phyloP scores from a whole-genome alignment of 2,329 filamentous ascomycete genomes.

The Pseudocercospora eumusae region DNA sequence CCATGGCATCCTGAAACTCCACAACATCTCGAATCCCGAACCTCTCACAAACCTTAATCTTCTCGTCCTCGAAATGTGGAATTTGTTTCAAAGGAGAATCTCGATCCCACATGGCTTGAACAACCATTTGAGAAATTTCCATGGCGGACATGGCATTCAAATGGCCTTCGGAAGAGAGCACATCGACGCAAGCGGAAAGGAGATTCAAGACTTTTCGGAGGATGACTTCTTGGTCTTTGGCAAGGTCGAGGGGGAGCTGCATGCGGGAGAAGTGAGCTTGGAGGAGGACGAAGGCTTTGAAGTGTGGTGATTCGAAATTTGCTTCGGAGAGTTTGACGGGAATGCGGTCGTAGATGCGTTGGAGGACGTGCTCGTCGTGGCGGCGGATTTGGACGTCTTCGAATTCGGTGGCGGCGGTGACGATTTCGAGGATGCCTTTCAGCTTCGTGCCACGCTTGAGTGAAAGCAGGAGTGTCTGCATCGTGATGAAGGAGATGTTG shows the following conservation, averaged over 20 bases:
- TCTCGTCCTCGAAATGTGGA: constrained; percentile 83
- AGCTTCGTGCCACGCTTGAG: constrained; percentile 86
- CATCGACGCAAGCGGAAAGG: constrained; percentile 88
- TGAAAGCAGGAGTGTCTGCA: constrained; percentile 96
- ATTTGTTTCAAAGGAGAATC: constrained; percentile 97
- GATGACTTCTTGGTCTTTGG: constrained; percentile 91
- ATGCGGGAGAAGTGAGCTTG: constrained; percentile 97
- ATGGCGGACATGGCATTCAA: constrained; percentile 97
- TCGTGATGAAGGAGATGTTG: constrained; percentile 98
- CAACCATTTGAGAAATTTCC: constrained; percentile 99
- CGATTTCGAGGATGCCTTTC: constrained; percentile 94
- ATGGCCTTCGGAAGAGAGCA: constrained; percentile 91
- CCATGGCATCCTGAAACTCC: constrained; percentile 99
- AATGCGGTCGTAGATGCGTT: constrained; percentile 89
- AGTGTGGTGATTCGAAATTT: constrained; percentile 89
- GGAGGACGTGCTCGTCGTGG: constrained; percentile 84
- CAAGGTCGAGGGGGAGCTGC: constrained; percentile 92
- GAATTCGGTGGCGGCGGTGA: constrained; percentile 95
- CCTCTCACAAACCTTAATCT: constrained; percentile 78
- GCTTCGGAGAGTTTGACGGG: constrained; percentile 92
- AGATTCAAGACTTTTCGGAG: constrained; percentile 82
- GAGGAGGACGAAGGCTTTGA: constrained; percentile 95
- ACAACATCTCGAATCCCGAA: constrained; percentile 89
- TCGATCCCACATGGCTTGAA: constrained; percentile 98
- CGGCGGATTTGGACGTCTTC: constrained; percentile 91